phyloP scores from a whole-genome alignment of 768 basidiomycete genomes.

The Podaxis sp. region DNA sequence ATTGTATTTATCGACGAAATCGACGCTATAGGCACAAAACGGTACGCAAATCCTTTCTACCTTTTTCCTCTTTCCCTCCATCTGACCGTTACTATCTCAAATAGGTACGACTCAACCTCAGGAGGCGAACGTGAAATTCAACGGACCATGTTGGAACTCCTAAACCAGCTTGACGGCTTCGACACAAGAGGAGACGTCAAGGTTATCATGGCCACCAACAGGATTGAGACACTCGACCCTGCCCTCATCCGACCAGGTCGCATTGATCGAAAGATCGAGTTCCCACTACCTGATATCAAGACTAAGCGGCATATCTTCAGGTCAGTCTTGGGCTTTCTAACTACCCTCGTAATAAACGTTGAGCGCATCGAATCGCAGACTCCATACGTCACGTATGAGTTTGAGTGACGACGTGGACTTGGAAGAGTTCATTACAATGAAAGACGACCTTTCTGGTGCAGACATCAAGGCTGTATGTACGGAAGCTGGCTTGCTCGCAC shows the following conservation, averaged over 20 bases:
- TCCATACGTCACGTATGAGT: slow-evolving; percentile 96
- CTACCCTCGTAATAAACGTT: background rate
- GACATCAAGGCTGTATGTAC: slow-evolving; percentile 99
- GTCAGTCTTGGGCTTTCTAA: slow-evolving; percentile 30
- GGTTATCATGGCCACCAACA: slow-evolving; percentile 99
- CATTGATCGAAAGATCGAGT: slow-evolving; percentile 98
- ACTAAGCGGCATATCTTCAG: slow-evolving; percentile 99
- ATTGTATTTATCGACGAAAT: slow-evolving; percentile 99
- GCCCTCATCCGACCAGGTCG: slow-evolving; percentile 97
- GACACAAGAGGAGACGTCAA: slow-evolving; percentile 99
- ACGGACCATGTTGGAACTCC: slow-evolving; percentile 96
- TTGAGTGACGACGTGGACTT: slow-evolving; percentile 84
- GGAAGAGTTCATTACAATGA: slow-evolving; percentile 92
- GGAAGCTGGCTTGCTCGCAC: slow-evolving; percentile 93
- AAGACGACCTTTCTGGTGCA: slow-evolving; percentile 94
- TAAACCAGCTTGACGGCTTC: slow-evolving; percentile 99
- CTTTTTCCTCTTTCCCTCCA: background rate
- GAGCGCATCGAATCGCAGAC: slow-evolving; percentile 28
- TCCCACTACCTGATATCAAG: slow-evolving; percentile 96
- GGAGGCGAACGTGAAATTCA: slow-evolving; percentile 99
- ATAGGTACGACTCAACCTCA: slow-evolving; percentile 94
- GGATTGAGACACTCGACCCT: slow-evolving; percentile 95
- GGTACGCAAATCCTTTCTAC: slow-evolving; percentile 42
- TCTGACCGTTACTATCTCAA: slow-evolving; percentile 9
- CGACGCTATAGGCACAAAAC: slow-evolving; percentile 97